phyloP scores from a whole-genome alignment of 1,284 basidiomycete genomes.

The Wolfiporia cocos region DNA sequence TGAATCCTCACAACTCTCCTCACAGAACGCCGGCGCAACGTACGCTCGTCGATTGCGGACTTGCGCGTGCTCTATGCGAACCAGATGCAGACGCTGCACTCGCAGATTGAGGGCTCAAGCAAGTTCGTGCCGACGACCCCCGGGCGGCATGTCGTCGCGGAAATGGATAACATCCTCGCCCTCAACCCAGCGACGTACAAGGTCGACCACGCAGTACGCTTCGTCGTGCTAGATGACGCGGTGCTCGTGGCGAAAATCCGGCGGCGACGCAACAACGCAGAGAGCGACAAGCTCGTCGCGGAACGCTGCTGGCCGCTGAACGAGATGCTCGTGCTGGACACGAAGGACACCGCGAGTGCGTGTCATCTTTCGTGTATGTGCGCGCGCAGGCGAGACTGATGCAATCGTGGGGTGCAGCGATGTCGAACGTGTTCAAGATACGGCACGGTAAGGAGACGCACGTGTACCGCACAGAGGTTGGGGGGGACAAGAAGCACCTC shows the following conservation, averaged over 20 bases:
- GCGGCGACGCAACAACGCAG: conserved; percentile 39
- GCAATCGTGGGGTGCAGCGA: conserved; percentile 53
- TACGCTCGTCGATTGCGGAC: conserved; percentile 88
- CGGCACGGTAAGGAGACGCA: conserved; percentile 90
- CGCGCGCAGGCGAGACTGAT: too few species aligned
- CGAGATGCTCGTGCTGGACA: conserved; percentile 91
- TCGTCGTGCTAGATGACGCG: conserved; percentile 90
- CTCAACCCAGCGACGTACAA: conserved; percentile 97
- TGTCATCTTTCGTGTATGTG: conserved; percentile 13
- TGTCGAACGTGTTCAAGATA: conserved; percentile 96
- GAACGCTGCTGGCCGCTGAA: conserved; percentile 89
- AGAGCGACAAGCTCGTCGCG: conserved; percentile 72
- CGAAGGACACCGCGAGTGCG: conserved; percentile 89
- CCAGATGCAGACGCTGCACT: conserved; percentile 89
- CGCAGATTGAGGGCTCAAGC: conserved; percentile 92
- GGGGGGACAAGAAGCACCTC: conserved; percentile 83
- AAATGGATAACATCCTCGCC: conserved; percentile 80
- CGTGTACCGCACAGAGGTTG: conserved; percentile 83
- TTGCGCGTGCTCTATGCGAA: conserved; percentile 90
- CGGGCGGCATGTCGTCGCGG: conserved; percentile 86
- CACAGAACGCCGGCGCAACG: conserved; percentile 60
- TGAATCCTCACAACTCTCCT: too few species aligned
- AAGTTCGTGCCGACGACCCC: conserved; percentile 90
- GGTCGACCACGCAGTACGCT: conserved; percentile 79
- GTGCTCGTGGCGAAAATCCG: conserved; percentile 80